These are phyloP conservation scores for Moniliophthora roreri DNA, from an alignment of 1,284 basidiomycete species.

Conservation along the genomic window DNA sequence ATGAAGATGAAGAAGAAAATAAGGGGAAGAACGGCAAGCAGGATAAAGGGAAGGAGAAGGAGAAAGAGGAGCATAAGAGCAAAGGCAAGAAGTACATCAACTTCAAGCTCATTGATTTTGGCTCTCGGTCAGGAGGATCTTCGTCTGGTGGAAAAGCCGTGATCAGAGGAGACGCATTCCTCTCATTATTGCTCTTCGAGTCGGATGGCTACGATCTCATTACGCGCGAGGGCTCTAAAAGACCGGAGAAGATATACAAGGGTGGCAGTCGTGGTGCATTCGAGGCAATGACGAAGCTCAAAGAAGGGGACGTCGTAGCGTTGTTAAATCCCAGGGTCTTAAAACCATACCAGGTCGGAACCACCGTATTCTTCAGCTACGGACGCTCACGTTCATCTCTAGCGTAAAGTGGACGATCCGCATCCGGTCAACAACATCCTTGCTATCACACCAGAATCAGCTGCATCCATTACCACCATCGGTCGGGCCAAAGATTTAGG, in stretches of 20 bases:
- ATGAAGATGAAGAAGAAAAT: constrained; percentile 34
- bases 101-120: constrained; percentile 85
- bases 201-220: constrained; percentile 68
- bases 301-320: constrained; percentile 87
- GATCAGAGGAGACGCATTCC: constrained; percentile 77
- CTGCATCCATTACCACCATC: constrained; percentile 78
- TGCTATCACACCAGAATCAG: constrained; percentile 83
- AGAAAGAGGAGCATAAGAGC: constrained; percentile 29
- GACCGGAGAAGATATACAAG: constrained; percentile 66
- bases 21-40: constrained; percentile 37
- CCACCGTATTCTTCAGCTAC: not conserved
- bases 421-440: constrained; percentile 82
- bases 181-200: constrained; percentile 88
- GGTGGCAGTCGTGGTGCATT: constrained; percentile 94
- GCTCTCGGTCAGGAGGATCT: constrained; percentile 50
- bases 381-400: constrained; percentile 4
- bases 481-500: constrained; percentile 87
- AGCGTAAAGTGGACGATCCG: constrained; percentile 58
- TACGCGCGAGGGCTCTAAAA: constrained; percentile 44
- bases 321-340: constrained; percentile 87
- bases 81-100: constrained; percentile 85
- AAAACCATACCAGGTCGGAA: constrained; percentile 77
- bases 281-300: constrained; percentile 82
- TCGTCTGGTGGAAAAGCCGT: constrained; percentile 53
- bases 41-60: constrained; percentile 30